Conservation (phyloP, 768 basidiomycete species). For the Trametes elegans region DNA sequence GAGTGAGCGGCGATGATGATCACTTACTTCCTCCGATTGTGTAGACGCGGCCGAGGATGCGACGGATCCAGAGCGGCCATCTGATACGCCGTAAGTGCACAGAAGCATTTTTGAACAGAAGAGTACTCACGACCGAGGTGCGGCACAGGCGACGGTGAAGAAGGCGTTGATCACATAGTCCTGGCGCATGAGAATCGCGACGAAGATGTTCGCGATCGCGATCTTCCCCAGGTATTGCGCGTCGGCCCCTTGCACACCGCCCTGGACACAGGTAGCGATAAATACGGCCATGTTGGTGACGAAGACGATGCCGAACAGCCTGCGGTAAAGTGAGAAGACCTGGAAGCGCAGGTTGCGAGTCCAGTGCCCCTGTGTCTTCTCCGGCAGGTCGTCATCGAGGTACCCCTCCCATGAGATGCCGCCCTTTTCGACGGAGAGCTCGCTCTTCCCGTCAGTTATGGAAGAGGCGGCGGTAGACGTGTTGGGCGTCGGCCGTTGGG, state of each 20-base stretch:
- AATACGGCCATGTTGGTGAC: conserved; percentile 45
- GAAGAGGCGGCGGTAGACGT: conserved; percentile 16
- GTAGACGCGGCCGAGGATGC: conserved; percentile 51
- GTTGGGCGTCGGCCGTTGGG: background rate
- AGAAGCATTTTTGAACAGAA: background rate
- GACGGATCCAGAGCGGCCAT: conserved; percentile 51
- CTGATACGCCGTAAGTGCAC: conserved; percentile 25
- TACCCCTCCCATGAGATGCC: conserved; percentile 44
- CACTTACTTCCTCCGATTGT: conserved; percentile 47
- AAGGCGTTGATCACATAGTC: conserved; percentile 55
- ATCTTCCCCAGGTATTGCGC: conserved; percentile 32
- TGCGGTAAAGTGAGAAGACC: conserved; percentile 50
- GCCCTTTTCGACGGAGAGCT: conserved; percentile 23
- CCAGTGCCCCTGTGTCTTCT: conserved; percentile 43
- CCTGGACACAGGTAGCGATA: conserved; percentile 37
- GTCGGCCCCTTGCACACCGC: conserved; percentile 31
- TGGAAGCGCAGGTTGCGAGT: conserved; percentile 51
- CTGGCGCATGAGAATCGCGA: conserved; percentile 40
- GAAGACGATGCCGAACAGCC: conserved; percentile 51
- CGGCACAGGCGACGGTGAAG: conserved; percentile 47
- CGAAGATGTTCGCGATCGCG: conserved; percentile 41
- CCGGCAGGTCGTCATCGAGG: conserved; percentile 45
- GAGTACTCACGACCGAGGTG: conserved; percentile 43
- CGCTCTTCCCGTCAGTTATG: conserved; percentile 15
- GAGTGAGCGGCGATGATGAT: background rate